These are phyloP conservation scores for Cyclotella sp. DNA, from an alignment of 108 stramenopile species.

Conservation along the genomic window DNA sequence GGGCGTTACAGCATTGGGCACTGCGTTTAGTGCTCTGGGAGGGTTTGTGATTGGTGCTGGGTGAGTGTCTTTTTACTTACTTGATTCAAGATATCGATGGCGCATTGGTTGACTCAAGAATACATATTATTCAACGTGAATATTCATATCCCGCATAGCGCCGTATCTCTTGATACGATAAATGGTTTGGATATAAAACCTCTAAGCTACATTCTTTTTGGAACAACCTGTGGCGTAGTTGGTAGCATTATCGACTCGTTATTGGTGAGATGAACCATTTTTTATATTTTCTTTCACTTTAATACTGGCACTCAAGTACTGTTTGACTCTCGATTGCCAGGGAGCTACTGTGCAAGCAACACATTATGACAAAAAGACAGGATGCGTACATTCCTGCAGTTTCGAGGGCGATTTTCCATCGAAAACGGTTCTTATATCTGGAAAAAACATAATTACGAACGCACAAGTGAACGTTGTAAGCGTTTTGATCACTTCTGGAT, in stretches of 20 bases:
- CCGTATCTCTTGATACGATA: slow-evolving; percentile 41
- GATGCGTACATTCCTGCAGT: too few species aligned
- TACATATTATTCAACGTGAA: not conserved
- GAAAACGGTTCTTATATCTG: slow-evolving; percentile 44
- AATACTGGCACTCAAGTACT: too few species aligned
- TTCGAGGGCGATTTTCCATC: too few species aligned
- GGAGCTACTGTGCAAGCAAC: slow-evolving; percentile 80
- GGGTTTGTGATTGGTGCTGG: slow-evolving; percentile 73
- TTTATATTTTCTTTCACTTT: not conserved
- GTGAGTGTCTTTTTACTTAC: slow-evolving; percentile 16
- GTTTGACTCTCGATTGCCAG: not conserved
- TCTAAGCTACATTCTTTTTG: slow-evolving; percentile 48
- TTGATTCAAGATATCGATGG: not conserved
- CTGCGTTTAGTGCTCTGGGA: slow-evolving; percentile 65
- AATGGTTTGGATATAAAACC: slow-evolving; percentile 24
- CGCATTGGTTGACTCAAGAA: not conserved
- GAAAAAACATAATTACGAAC: slow-evolving; percentile 68
- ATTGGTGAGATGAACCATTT: slow-evolving; percentile 33
- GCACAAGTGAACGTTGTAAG: slow-evolving; percentile 85
- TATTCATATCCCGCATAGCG: slow-evolving; percentile 26
- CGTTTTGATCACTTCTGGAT: slow-evolving; percentile 57
- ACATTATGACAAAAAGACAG: slow-evolving; percentile 16
- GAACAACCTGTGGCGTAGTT: slow-evolving; percentile 61
- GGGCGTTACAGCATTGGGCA: slow-evolving; percentile 69
- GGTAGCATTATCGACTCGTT: slow-evolving; percentile 81